Base-by-base conservation (phyloP, 768 basidiomycete species). In the Crepidotus variabilis region DNA sequence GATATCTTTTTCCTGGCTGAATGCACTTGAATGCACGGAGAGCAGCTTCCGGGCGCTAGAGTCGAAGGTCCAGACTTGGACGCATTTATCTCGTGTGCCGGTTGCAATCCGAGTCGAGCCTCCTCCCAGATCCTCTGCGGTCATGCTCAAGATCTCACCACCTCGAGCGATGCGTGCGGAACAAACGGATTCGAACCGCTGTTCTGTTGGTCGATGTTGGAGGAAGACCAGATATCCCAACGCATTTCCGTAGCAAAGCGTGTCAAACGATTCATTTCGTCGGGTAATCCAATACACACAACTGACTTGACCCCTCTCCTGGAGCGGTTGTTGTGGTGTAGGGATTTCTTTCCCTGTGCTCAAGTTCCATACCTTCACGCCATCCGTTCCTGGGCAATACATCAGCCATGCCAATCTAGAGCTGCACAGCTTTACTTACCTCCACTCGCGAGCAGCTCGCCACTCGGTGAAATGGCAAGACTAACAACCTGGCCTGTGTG, bases 401-500 rank as follows among this genome's bases (percentile, higher is more conserved):
- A 20, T 32, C 20, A 46, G 52, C 28, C 21, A 39, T 45, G 45
- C 35, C 46, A 23, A 34, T 14, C 36, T 45, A 20, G 52, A 28
- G 32, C 16, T 36, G 9, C 35, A 36, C 16, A 36, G 8, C 54
- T 47, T 24, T 14, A 58, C 60, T 32, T 36, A 61, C 64, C 63
- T 2, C 63, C 61, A 55, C 64, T 65, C 2, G 55, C 63, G 8
- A 65, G 45, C 10, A 64, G 45, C 23, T 59, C 59, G 35, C 64
- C 63, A 20, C 52, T 60, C 3, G 55, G 50, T 4, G 59, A 65
- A 43, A 65, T 51, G 32, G 63, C 63, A 13, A 65, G 21, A 52
- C 56, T 51, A 28, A 55, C 50, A 32, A 64, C 57, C 14, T 54
- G 56, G 22, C 54, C 57, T 1, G 45, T 35, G 49, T 50, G 63